phyloP scores from a whole-genome alignment of 1,139 yeast species.

The Magnusiomyces magnusii region DNA sequence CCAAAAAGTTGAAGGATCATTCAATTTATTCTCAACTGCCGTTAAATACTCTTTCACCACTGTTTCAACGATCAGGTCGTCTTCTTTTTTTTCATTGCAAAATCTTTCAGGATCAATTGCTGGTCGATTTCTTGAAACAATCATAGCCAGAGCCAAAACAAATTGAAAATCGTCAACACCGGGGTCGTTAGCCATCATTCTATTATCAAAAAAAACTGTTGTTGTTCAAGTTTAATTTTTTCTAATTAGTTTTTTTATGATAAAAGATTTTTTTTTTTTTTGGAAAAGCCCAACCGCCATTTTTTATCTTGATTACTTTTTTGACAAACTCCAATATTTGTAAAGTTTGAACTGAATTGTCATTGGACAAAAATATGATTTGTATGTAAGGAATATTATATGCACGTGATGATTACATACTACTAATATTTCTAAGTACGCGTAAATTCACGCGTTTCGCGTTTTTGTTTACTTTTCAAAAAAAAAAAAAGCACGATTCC shows the following conservation, averaged over 20 bases:
- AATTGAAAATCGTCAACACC: background rate
- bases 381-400: no score
- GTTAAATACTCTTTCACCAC: background rate
- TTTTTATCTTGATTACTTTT: background rate
- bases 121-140: background rate
- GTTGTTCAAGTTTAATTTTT: background rate
- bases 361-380: background rate
- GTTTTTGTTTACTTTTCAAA: background rate
- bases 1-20: conserved; percentile 1
- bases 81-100: background rate
- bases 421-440: background rate
- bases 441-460: background rate
- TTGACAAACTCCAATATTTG: background rate
- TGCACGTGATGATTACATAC: background rate
- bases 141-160: background rate
- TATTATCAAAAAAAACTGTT: background rate
- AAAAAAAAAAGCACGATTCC: no score
- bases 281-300: no score
- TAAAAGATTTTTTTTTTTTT: background rate
- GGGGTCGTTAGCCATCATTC: background rate
- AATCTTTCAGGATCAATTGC: background rate
- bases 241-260: background rate
- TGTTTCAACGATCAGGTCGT: no score
- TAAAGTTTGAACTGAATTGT: no score
- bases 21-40: background rate